A percentile compares a stretch with the other conserved stretches of the same genome.
Evolutionary conservation across 805 yeast species (phyloP).

Genomic region (Alloascoidea hylecoeti): DNA sequence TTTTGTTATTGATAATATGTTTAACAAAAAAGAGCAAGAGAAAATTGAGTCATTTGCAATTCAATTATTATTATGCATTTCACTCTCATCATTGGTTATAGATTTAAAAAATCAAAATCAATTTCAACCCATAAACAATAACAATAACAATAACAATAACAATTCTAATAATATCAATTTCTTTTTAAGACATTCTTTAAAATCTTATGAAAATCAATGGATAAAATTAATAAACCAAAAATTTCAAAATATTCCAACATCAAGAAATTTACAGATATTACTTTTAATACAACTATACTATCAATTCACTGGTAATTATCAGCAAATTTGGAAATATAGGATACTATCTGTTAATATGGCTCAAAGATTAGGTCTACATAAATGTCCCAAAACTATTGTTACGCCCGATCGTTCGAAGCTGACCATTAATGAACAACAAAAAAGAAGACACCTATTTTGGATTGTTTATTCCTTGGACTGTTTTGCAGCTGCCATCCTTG

Average conservation of each 20-base stretch:
- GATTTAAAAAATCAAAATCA: background rate
- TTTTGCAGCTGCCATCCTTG: conserved; percentile 61
- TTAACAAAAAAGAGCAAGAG: background rate
- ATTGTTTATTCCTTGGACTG: conserved; percentile 65
- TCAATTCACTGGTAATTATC: conserved; percentile 57
- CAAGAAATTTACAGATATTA: conserved; percentile 37
- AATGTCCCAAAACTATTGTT: conserved; percentile 65
- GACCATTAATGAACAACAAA: conserved; percentile 62
- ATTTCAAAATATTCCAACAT: conserved; percentile 8
- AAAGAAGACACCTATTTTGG: conserved; percentile 77
- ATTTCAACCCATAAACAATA: no score
- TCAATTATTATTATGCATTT: background rate
- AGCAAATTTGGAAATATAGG: conserved; percentile 61
- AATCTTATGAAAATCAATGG: conserved; percentile 13
- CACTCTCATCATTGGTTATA: background rate
- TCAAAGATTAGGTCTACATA: conserved; percentile 70
- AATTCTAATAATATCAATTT: no score
- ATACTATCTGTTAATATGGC: conserved; percentile 73
- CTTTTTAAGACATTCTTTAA: conserved; percentile 3
- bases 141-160: no score
- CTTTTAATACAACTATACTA: conserved; percentile 59
- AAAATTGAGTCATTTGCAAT: background rate
- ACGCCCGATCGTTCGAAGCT: conserved; percentile 52
- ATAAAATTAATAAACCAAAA: conserved; percentile 7
- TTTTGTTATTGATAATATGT: background rate